phyloP scores from a whole-genome alignment of 2,329 filamentous ascomycete species.

The Clarireedia hainanense region DNA sequence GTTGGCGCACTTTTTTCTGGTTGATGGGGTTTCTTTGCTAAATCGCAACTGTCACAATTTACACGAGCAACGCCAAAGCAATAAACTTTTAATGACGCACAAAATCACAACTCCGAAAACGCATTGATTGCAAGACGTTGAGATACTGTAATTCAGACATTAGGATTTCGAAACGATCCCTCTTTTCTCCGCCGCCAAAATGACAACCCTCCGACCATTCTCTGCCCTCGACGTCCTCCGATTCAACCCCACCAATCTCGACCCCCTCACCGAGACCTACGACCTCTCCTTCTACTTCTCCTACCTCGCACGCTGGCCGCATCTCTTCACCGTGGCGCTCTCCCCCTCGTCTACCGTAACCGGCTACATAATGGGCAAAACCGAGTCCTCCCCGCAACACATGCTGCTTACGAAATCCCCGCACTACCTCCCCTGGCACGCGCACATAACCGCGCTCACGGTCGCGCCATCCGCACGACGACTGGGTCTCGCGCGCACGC shows the following conservation, averaged over 20 bases:
- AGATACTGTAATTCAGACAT: background rate
- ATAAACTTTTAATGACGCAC: background rate
- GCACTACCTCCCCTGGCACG: constrained; percentile 98
- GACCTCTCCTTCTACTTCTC: constrained; percentile 92
- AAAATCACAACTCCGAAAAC: background rate
- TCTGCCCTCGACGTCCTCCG: constrained; percentile 75
- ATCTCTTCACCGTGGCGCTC: constrained; percentile 87
- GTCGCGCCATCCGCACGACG: constrained; percentile 81
- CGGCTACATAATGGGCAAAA: constrained; percentile 96
- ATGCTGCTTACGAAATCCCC: constrained; percentile 66
- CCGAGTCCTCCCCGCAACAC: constrained; percentile 75
- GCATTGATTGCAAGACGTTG: background rate
- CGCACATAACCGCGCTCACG: constrained; percentile 92
- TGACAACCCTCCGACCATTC: constrained; percentile 84
- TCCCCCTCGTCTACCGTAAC: constrained; percentile 81
- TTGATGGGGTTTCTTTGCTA: background rate
- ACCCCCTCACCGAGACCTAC: constrained; percentile 96
- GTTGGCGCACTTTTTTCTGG: background rate
- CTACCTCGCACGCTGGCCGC: constrained; percentile 93
- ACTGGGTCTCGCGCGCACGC: constrained; percentile 75
- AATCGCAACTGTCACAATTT: background rate
- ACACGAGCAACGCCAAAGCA: background rate
- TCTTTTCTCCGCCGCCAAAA: constrained; percentile 30
- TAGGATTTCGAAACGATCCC: background rate
- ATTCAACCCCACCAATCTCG: constrained; percentile 91